Evolutionary conservation across 192 early-diverging fungal genomes (phyloP).

Genomic region (Podochytrium sp.): DNA sequence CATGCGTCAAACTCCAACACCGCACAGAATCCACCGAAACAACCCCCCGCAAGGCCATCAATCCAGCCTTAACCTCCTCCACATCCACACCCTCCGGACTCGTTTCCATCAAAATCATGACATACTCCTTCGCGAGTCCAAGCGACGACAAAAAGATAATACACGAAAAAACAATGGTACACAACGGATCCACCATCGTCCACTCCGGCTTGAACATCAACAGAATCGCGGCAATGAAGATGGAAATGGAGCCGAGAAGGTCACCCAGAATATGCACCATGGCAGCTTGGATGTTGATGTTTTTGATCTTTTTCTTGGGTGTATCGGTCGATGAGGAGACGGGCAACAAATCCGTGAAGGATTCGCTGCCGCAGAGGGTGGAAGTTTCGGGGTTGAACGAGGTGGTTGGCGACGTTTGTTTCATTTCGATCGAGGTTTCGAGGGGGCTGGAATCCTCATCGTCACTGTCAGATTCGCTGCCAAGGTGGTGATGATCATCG

Average conservation of each 20-base stretch:
- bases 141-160: constrained; percentile 72
- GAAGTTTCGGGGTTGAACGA: no score
- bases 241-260: constrained; percentile 71
- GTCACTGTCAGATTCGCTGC: constrained; percentile 13
- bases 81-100: neutral
- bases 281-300: constrained; percentile 63
- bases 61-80: neutral
- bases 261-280: constrained; percentile 78
- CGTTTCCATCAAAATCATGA: constrained; percentile 73
- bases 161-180: constrained; percentile 73
- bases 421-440: no score
- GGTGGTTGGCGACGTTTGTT: no score
- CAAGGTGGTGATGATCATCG: constrained; percentile 30
- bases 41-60: constrained; percentile 20
- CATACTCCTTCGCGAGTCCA: constrained; percentile 59
- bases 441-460: neutral
- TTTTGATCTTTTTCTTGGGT: neutral
- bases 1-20: constrained; percentile 56
- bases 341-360: neutral
- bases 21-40: constrained; percentile 54
- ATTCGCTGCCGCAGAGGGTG: neutral
- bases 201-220: constrained; percentile 53
- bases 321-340: neutral
- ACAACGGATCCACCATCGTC: constrained; percentile 71
- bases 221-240: constrained; percentile 70